Percentiles rank a stretch among this genome's conserved stretches.
Evolutionary conservation across 2,329 filamentous ascomycete species (phyloP).

Genomic region (Exophiala mesophila): DNA sequence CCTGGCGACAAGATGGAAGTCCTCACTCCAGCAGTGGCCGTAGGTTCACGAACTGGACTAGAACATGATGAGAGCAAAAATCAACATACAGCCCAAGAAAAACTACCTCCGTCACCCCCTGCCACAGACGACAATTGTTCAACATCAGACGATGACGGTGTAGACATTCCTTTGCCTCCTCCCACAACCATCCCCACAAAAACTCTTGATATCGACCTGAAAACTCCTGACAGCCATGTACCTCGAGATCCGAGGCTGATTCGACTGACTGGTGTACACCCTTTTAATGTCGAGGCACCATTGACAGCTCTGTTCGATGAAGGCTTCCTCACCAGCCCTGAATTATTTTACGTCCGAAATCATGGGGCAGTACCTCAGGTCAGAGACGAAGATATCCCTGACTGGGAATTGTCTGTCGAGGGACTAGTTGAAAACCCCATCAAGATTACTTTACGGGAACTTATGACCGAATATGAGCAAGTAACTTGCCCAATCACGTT

Average conservation of each 20-base stretch:
- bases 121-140: slow-evolving; percentile 23
- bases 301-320: slow-evolving; percentile 70
- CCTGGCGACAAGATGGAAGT: not conserved
- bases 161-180: slow-evolving; percentile 64
- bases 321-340: slow-evolving; percentile 77
- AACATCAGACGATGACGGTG: slow-evolving; percentile 13
- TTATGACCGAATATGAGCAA: slow-evolving; percentile 71
- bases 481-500: slow-evolving; percentile 82
- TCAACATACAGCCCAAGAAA: slow-evolving; percentile 9
- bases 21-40: slow-evolving; percentile 7
- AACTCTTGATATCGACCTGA: slow-evolving; percentile 69
- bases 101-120: slow-evolving; percentile 24
- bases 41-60: slow-evolving; percentile 11
- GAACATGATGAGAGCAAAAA: slow-evolving; percentile 11
- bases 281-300: slow-evolving; percentile 86
- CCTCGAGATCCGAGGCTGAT: slow-evolving; percentile 75
- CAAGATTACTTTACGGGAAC: slow-evolving; percentile 64
- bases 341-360: slow-evolving; percentile 88
- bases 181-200: slow-evolving; percentile 51
- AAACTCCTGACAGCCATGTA: slow-evolving; percentile 79
- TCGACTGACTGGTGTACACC: slow-evolving; percentile 79
- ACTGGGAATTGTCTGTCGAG: slow-evolving; percentile 80
- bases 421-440: slow-evolving; percentile 78
- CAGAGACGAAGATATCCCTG: slow-evolving; percentile 63
- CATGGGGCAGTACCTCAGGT: slow-evolving; percentile 79